Evolutionary conservation across 768 basidiomycete species (phyloP).

Genomic region (Ramaria rubella): DNA sequence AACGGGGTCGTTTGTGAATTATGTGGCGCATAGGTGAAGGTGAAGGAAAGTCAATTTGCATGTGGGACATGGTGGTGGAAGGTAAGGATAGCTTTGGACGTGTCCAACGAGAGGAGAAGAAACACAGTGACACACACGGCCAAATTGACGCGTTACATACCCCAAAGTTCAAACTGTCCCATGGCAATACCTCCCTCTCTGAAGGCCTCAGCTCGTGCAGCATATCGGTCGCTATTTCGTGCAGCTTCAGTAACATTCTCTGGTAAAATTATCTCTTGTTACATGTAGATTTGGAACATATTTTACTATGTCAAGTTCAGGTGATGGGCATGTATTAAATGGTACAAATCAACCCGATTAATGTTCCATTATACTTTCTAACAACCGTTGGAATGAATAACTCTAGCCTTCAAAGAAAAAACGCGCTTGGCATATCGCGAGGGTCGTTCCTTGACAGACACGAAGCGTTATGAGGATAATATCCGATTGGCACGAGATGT

Average conservation of each 20-base stretch:
- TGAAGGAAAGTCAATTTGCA: background rate
- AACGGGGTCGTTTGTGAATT: background rate
- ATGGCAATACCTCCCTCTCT: conserved; percentile 56
- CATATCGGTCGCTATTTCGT: conserved; percentile 66
- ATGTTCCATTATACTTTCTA: conserved; percentile 10
- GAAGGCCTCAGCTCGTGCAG: conserved; percentile 60
- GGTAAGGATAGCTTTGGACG: background rate
- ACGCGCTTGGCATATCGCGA: conserved; percentile 54
- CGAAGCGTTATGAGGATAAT: conserved; percentile 44
- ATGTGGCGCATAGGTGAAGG: background rate
- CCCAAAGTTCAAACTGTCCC: conserved; percentile 3
- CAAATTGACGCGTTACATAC: background rate
- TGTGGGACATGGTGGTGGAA: background rate
- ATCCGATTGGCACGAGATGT: conserved; percentile 61
- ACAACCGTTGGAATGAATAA: no score
- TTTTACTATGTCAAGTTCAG: conserved; percentile 25
- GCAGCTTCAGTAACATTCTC: conserved; percentile 61
- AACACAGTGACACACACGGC: background rate
- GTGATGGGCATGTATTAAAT: conserved; percentile 49
- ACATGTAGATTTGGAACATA: background rate
- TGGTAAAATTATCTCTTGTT: conserved; percentile 34
- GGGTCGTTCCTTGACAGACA: conserved; percentile 36
- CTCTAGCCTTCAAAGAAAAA: conserved; percentile 63
- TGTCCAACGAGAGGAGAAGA: background rate
- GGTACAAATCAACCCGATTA: conserved; percentile 30